Base-by-base conservation (phyloP, 371 early-diverging fungal genomes). In the Mortierella sp. region DNA sequence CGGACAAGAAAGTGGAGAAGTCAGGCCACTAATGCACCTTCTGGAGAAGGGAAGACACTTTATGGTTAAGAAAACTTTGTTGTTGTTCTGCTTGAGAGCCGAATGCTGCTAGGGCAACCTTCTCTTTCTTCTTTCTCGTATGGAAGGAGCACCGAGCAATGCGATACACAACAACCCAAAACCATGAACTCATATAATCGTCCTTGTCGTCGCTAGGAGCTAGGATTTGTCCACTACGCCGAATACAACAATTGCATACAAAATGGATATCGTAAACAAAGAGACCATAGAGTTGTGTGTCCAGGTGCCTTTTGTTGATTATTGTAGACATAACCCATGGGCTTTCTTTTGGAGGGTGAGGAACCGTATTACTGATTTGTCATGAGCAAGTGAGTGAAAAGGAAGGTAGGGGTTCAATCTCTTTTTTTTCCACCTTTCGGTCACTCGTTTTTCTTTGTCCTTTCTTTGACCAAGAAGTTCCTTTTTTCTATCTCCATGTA, bases 331-430 rank as follows among this genome's bases (percentile, higher is more conserved):
- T 5, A 32, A 1, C 68, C 24, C 41, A 65, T 41, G 41, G 41
- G 24, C 41, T 2, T 38, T 38, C 11, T 18, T 32, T 35, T 35
- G 63, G 43, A 38, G 6, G 41, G 24, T 38, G 68, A 65, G 38
- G 41, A 65, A 41, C 68, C 68, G 18, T 41, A 68, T 68, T 68
- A 68, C 68, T 68, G 68, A 38, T 68, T 68, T 68, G 68, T 68
- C 68, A 68, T 68, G 41, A 35, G 4, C 60, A 29, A 60, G 32
- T 46, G 8, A 24, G 41, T 38, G 38, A 16, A 8, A 16, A 60
- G 7, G 29, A 16, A 5, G 48, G 48, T 14, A 46, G 48, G 12
- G 48, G 12, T 18, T 18, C 18, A 2, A 35, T 41, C n/a, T 38
- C 65, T 21, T 16, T 68, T 24, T 68, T 10, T 24, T 38, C 5